Evolutionary conservation across 2,329 filamentous ascomycete genomes (phyloP).

Genomic region (Rutstroemia sp.): DNA sequence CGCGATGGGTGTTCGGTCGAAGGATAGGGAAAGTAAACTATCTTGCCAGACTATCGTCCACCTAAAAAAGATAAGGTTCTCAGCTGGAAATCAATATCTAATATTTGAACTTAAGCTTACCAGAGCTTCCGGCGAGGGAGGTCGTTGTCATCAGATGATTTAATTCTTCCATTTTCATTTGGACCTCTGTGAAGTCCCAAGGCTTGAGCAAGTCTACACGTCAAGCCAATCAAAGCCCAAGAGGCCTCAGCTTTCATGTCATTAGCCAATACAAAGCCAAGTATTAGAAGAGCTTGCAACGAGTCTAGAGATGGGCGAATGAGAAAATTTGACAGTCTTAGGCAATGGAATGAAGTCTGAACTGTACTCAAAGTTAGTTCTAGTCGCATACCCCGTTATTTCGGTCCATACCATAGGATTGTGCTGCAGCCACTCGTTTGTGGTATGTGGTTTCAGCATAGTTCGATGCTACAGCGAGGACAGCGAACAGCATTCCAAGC

Average conservation of each 20-base stretch:
- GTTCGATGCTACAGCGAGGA: constrained; percentile 58
- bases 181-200: constrained; percentile 46
- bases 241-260: constrained; percentile 65
- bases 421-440: constrained; percentile 33
- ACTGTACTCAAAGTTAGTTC: constrained; percentile 16
- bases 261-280: constrained; percentile 56
- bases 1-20: constrained; percentile 59
- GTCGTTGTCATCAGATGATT: constrained; percentile 25
- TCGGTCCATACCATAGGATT: constrained; percentile 37
- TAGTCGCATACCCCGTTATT: background rate
- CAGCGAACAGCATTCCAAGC: constrained; percentile 58
- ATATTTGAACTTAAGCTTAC: constrained; percentile 12
- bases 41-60: constrained; percentile 62
- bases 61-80: constrained; percentile 28
- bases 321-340: constrained; percentile 56
- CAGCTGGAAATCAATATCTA: background rate
- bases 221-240: constrained; percentile 57
- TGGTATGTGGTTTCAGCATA: constrained; percentile 56
- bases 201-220: constrained; percentile 58
- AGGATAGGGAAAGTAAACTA: constrained; percentile 57
- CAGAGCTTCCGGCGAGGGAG: constrained; percentile 27
- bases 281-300: constrained; percentile 56
- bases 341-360: constrained; percentile 50
- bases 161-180: constrained; percentile 20
- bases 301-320: constrained; percentile 58